Evolutionary conservation across 176 grass and related monocot species (phyloP).

Genomic region (Oryza punctata): DNA sequence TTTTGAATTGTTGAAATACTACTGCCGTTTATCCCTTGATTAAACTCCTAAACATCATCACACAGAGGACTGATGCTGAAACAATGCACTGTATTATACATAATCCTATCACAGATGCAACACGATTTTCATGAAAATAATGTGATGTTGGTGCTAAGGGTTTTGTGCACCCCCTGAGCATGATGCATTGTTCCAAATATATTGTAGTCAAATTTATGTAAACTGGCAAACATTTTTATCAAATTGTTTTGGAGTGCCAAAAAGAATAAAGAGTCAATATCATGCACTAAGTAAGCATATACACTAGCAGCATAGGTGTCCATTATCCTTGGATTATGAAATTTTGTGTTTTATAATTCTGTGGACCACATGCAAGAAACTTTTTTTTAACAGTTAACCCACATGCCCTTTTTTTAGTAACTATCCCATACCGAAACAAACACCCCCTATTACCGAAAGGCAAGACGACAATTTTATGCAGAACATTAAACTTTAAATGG

Average conservation of each 20-base stretch:
- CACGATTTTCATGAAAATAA: not conserved
- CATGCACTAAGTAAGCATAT: not conserved
- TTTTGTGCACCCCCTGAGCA: not conserved
- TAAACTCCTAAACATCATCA: not conserved
- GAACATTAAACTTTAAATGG: not conserved
- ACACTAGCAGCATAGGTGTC: not conserved
- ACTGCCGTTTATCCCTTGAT: not conserved
- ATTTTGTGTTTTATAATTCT: not conserved
- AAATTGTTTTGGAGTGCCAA: not conserved
- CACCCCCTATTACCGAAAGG: not conserved
- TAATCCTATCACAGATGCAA: slow-evolving; percentile 5
- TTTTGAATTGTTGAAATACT: not conserved
- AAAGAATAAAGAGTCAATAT: not conserved
- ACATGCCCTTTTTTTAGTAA: not conserved
- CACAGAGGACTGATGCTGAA: not conserved
- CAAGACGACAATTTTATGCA: not conserved
- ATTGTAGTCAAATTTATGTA: not conserved
- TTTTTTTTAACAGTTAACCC: too few relatives aligned
- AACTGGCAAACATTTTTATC: not conserved
- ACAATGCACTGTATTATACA: not conserved
- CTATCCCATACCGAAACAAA: not conserved
- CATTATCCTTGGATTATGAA: not conserved
- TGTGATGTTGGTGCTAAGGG: not conserved
- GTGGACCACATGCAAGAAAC: not conserved
- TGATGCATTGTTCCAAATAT: not conserved